Percentiles rank a stretch among this genome's conserved stretches.
phyloP scores from a whole-genome alignment of 2,329 filamentous ascomycete genomes.

The Arachnopeziza araneosa region DNA sequence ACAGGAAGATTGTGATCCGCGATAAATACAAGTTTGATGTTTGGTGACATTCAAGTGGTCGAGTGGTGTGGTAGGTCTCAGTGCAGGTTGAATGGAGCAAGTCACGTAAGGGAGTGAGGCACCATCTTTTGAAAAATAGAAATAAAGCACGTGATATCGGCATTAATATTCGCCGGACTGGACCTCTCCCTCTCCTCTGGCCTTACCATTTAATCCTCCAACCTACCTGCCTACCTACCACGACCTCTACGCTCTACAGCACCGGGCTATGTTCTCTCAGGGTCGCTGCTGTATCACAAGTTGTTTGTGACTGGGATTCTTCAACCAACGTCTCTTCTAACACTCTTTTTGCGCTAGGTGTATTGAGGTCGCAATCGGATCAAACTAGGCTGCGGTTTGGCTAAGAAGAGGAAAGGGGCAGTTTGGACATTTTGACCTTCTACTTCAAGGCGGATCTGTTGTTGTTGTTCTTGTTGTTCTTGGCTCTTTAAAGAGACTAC shows the following conservation, averaged over 20 bases:
- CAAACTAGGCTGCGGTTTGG: not conserved
- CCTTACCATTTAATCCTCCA: not conserved
- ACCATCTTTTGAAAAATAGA: not conserved
- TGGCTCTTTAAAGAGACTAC: constrained; percentile 12
- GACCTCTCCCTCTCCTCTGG: not conserved
- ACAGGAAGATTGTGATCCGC: not conserved
- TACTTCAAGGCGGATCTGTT: constrained; percentile 22
- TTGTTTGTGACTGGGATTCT: not conserved
- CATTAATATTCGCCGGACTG: not conserved
- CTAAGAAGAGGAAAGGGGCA: constrained; percentile 8
- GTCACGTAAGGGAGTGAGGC: too few species aligned
- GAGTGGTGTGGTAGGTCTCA: not conserved
- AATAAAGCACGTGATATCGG: not conserved
- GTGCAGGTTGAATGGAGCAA: not conserved
- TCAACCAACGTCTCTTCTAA: not conserved
- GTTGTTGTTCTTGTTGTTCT: constrained; percentile 17
- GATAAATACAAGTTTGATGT: not conserved
- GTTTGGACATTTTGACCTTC: constrained; percentile 13
- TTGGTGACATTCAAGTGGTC: not conserved
- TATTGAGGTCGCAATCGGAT: not conserved
- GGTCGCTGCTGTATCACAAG: not conserved
- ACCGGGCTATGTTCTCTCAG: not conserved
- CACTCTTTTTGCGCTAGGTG: not conserved
- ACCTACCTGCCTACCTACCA: not conserved
- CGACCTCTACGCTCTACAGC: not conserved